Evolutionary conservation across 2,329 filamentous ascomycete genomes (phyloP), one percentile per base, ranked within the genome.

Genomic region (Dothideomycetidae sp.): DNA sequence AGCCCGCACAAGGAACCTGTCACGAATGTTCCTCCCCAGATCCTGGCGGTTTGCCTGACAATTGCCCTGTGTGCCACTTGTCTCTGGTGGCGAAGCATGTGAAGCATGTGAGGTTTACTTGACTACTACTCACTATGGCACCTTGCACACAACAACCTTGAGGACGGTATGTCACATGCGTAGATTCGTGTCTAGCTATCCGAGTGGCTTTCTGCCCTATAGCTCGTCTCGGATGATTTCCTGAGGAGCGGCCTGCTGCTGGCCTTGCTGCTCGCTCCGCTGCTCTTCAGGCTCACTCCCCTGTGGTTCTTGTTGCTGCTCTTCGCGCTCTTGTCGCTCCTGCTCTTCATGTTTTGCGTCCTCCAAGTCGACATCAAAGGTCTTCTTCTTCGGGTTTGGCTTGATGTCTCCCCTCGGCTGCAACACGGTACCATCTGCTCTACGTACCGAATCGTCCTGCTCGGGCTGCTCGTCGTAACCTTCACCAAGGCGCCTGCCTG

Each of bases 341-440:
- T 33, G 16, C 42, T 50, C 41, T 30, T 45, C 46, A 14, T 48
- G 47, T 44, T 50, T 51, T 31, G 39, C 42, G 39, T 51, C 52
- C 43, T 63, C 59, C 30, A 49, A 53, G 18, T 60, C 55, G 40
- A 70, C 70, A 45, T 75, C 71, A 62, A 71, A 73, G 57, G 68
- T 68, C 57, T 71, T 67, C 60, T 76, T 76, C 61, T 68, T 75
- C 5, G 70, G 69, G 52, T 76, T 76, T 17, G 53, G 49, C 16
- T 54, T 58, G 45, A 48, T 55, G 45, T 50, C 55, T 4, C 46
- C 47, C 33, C 54, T 40, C 28, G 50, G 53, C 43, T 64, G 50
- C 40, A 61, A 43, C 35, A 67, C 53, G 3, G 62, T 62, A 18
- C 68, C 64, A 43, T 66, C 65, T 51, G 3, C 53, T 51, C 2